Base-by-base conservation (phyloP, 108 stramenopile genomes). In the Cylindrotheca fusiformis region DNA sequence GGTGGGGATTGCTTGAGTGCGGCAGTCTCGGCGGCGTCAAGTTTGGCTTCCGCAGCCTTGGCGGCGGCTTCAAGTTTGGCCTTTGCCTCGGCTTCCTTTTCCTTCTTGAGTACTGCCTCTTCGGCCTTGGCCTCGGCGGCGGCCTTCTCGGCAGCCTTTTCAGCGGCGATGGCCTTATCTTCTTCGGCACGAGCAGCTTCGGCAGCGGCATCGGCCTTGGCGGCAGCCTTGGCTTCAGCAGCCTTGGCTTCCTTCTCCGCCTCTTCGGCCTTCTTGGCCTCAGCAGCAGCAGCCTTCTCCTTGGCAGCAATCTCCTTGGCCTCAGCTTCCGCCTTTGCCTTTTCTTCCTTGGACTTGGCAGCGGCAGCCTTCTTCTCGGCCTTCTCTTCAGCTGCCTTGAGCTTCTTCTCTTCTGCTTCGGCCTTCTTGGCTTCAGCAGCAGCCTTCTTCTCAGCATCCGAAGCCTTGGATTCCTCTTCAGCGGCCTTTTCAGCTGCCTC, bases 41-140 rank as follows among this genome's bases (percentile, higher is more conserved):
- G 48, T 64, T 18, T 21, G 18, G 52, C 48, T n/a, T 73, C 61
- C 19, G 63, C 72, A n/a, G 78, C 82, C 33, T 75, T 67, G n/a
- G 70, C 70, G n/a, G n/a, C n/a, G n/a, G n/a, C n/a, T n/a, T n/a
- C n/a, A n/a, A n/a, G n/a, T n/a, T n/a, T n/a, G n/a, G n/a, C n/a
- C n/a, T n/a, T n/a, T n/a, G n/a, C n/a, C n/a, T n/a, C n/a, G n/a
- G n/a, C n/a, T n/a, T n/a, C n/a, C n/a, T 30, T 68, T 63, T 48
- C 64, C 54, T 46, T 61, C 62, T n/a, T n/a, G 14, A 32, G 65
- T 17, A 47, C 67, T 3, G 70, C 76, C 31, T 71, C 55, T 3
- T 72, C 66, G 18, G 20, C 55, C 53, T 71, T 67, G 29, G 67
- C 74, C 62, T 64, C 63, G 2, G 27, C 56, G 23, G 74, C 76